A percentile compares a stretch with the other conserved stretches of the same genome.
These are phyloP conservation scores for Colletotrichum nymphaeae DNA, from an alignment of 2,329 filamentous ascomycete genomes.

Conservation along the genomic window DNA sequence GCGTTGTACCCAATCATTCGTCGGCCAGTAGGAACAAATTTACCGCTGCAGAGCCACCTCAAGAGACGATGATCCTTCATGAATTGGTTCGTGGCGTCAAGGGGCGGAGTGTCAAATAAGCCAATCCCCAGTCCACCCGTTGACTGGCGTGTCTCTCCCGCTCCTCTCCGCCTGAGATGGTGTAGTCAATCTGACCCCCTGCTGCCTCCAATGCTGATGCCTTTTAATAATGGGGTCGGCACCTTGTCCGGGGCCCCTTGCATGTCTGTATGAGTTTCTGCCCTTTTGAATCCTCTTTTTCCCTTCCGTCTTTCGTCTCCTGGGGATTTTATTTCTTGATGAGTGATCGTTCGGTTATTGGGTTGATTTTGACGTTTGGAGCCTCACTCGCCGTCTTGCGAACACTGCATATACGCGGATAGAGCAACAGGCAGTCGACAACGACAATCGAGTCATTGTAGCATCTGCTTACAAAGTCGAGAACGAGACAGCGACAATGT, in stretches of 20 bases:
- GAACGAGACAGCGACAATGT: conserved; percentile 13
- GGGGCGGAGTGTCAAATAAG: conserved; percentile 10
- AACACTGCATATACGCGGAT: not conserved
- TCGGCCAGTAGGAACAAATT: conserved; percentile 9
- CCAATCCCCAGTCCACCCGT: not conserved
- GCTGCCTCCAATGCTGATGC: not conserved
- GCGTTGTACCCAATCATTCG: not conserved
- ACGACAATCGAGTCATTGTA: not conserved
- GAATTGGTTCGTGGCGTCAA: conserved; percentile 11
- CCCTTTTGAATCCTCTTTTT: not conserved
- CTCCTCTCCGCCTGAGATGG: conserved; percentile 14
- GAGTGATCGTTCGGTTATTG: not conserved
- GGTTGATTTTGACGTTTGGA: not conserved
- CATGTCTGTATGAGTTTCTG: not conserved
- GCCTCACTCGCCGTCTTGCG: not conserved
- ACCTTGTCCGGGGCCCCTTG: not conserved
- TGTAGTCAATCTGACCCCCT: conserved; percentile 12
- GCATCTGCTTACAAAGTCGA: not conserved
- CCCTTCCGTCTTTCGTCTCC: not conserved
- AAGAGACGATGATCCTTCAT: conserved; percentile 20
- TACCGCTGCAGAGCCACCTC: conserved; percentile 8
- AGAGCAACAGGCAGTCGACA: not conserved
- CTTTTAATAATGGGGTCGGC: conserved; percentile 11
- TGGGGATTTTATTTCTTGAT: not conserved
- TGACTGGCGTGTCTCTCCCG: conserved; percentile 6